A percentile compares a stretch with the other conserved stretches of the same genome.
Evolutionary conservation across 2,329 filamentous ascomycete genomes (phyloP).

Genomic region (Xylariaceae sp.): DNA sequence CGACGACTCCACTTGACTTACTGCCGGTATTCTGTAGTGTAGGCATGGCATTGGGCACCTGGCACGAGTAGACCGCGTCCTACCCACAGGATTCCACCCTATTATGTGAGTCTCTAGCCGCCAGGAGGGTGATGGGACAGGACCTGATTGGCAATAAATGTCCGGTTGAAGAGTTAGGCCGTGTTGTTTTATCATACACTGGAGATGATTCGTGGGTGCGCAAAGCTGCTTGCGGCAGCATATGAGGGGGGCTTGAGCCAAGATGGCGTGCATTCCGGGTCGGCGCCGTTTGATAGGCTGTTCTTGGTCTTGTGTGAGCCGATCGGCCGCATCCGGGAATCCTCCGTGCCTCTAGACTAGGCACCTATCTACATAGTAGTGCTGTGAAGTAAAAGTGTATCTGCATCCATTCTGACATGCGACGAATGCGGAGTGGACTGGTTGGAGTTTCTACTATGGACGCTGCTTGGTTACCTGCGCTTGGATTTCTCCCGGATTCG

Average conservation of each 20-base stretch:
- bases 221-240: neutral
- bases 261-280: conserved; percentile 1
- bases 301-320: conserved; percentile 4
- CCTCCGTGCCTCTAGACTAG: neutral
- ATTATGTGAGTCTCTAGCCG: neutral
- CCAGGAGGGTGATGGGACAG: neutral
- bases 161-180: neutral
- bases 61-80: too few species aligned
- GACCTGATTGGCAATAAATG: neutral
- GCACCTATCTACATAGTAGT: too few species aligned
- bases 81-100: too few species aligned
- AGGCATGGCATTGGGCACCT: too few species aligned
- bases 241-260: neutral
- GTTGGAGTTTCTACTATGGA: too few species aligned
- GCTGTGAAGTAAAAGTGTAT: too few species aligned
- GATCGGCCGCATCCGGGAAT: conserved; percentile 20
- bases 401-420: too few species aligned
- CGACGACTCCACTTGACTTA: conserved; percentile 6
- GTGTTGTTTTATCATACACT: neutral
- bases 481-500: too few species aligned
- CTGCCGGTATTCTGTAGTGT: too few species aligned
- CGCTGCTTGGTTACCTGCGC: too few species aligned
- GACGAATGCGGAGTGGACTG: too few species aligned
- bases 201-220: neutral
- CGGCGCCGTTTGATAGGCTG: conserved; percentile 23